Evolutionary conservation across 2,329 filamentous ascomycete genomes (phyloP).

Genomic region (Aspergillus sp.): DNA sequence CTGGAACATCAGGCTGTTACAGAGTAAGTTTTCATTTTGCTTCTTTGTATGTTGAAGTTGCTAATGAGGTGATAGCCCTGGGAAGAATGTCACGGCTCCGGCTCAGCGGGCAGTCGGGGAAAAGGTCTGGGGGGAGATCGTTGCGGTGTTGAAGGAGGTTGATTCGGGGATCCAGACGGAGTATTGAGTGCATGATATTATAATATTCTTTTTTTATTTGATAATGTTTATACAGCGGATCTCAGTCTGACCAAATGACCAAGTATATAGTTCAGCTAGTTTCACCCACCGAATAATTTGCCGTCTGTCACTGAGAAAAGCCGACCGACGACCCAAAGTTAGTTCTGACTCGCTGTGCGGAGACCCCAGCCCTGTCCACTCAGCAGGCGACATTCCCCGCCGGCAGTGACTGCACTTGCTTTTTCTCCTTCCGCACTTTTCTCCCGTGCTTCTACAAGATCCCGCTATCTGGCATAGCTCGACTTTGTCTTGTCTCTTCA

Average conservation of each 20-base stretch:
- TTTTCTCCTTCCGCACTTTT: neutral
- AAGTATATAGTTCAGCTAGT: too few relatives aligned
- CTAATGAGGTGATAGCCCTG: conserved; percentile 10
- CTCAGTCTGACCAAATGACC: too few relatives aligned
- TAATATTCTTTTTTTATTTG: too few relatives aligned
- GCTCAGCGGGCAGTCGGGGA: conserved; percentile 1
- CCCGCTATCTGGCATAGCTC: too few relatives aligned
- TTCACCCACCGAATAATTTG: too few relatives aligned
- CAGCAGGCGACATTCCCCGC: neutral
- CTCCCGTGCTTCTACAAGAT: neutral
- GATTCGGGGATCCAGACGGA: neutral
- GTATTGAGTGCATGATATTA: neutral
- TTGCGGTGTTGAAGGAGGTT: conserved; percentile 12
- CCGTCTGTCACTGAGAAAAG: too few relatives aligned
- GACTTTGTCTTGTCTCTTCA: neutral
- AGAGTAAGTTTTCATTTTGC: conserved; percentile 8
- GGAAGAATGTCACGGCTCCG: conserved; percentile 4
- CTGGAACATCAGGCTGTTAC: conserved; percentile 13
- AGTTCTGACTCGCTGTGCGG: too few relatives aligned
- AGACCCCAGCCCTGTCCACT: too few relatives aligned
- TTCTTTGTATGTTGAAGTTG: neutral
- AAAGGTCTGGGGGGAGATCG: conserved; percentile 15
- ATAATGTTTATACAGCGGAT: too few relatives aligned
- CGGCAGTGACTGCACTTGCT: neutral
- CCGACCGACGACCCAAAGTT: too few relatives aligned